These are phyloP conservation scores for Pleurotus platypus DNA, from an alignment of 768 basidiomycete species.

Conservation along the genomic window DNA sequence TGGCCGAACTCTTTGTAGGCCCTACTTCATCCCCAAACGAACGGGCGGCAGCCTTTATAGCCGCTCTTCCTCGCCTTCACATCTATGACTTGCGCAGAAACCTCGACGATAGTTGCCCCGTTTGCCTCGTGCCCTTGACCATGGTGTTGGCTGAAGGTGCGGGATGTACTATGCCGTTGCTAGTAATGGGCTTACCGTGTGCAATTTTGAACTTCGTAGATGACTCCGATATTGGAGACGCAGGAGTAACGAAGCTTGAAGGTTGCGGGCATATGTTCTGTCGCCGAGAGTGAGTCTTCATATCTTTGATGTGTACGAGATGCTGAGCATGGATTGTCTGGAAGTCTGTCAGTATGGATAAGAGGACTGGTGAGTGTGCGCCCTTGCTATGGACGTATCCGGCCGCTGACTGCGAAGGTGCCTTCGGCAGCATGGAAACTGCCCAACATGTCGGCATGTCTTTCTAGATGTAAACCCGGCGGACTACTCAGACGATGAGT, in stretches of 20 bases:
- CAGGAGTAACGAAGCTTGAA: constrained; percentile 53
- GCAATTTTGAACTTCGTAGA: neutral
- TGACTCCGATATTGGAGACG: constrained; percentile 13
- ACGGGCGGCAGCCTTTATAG: neutral
- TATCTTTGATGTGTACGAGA: neutral
- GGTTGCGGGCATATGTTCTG: constrained; percentile 70
- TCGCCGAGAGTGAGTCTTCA: constrained; percentile 48
- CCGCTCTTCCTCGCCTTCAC: neutral
- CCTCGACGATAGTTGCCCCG: constrained; percentile 57
- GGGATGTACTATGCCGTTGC: constrained; percentile 5
- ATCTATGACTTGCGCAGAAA: constrained; percentile 4
- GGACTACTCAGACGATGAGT: constrained; percentile 58
- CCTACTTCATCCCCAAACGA: neutral
- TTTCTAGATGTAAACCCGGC: constrained; percentile 53
- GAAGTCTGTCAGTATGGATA: constrained; percentile 68
- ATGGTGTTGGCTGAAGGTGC: constrained; percentile 31
- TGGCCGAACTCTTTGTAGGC: neutral
- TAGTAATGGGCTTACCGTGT: too few species aligned
- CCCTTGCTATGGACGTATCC: neutral
- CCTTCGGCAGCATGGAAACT: constrained; percentile 56
- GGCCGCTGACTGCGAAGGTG: neutral
- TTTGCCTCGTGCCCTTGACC: constrained; percentile 57
- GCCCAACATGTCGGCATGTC: constrained; percentile 60
- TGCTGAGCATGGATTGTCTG: neutral
- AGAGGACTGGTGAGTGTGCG: constrained; percentile 39